Evolutionary conservation across 176 grass and related monocot species (phyloP).

Genomic region (Carex pumila): DNA sequence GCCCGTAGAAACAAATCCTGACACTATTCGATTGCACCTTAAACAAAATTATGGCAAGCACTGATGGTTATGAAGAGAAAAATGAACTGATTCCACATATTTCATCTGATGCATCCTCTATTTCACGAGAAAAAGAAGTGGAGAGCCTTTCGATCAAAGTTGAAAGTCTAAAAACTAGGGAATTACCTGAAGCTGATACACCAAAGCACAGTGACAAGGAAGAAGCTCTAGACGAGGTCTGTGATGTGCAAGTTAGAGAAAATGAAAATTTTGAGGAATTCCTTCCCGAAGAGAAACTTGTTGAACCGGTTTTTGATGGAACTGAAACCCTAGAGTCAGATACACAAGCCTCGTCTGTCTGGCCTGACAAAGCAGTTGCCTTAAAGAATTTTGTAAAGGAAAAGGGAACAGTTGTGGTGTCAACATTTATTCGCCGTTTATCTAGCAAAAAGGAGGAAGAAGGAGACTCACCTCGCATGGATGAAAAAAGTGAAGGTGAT

Average conservation of each 20-base stretch:
- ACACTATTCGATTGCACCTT: not conserved
- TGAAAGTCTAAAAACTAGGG: conserved; percentile 33
- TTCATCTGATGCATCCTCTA: conserved; percentile 22
- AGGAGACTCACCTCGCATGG: conserved; percentile 34
- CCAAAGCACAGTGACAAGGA: conserved; percentile 31
- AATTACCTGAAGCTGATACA: conserved; percentile 25
- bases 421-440: conserved; percentile 72
- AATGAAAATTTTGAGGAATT: conserved; percentile 30
- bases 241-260: conserved; percentile 23
- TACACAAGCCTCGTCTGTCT: conserved; percentile 36
- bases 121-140: conserved; percentile 30
- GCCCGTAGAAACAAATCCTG: not conserved
- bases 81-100: conserved; percentile 9
- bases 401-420: conserved; percentile 65
- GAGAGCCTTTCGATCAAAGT: conserved; percentile 28
- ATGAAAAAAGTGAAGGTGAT: conserved; percentile 27
- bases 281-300: conserved; percentile 53
- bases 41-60: conserved; percentile 32
- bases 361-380: conserved; percentile 76
- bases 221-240: conserved; percentile 21
- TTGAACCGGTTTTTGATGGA: conserved; percentile 93
- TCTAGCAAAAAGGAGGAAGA: conserved; percentile 78
- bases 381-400: conserved; percentile 89
- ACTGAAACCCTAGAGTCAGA: conserved; percentile 74
- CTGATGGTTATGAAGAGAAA: conserved; percentile 22